Conservation (phyloP, 2,329 filamentous ascomycete genomes). For the Ustulina deusta region DNA sequence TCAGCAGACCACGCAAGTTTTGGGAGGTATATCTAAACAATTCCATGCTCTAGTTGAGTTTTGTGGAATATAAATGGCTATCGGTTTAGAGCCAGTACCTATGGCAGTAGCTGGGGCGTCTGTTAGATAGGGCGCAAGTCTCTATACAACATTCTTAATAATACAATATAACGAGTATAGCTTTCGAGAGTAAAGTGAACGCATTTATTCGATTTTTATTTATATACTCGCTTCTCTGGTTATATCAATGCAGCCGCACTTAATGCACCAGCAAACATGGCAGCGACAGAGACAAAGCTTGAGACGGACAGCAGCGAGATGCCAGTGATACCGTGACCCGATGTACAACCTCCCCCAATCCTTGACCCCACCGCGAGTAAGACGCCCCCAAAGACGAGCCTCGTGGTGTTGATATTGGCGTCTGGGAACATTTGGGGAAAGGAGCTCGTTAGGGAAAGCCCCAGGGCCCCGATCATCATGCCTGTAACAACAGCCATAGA, state of each 20-base stretch:
- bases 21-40: neutral
- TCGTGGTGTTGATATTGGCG: constrained; percentile 49
- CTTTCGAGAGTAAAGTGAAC: neutral
- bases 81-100: neutral
- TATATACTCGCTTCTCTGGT: neutral
- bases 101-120: too few relatives aligned
- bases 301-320: constrained; percentile 71
- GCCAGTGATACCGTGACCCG: constrained; percentile 76
- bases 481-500: constrained; percentile 66
- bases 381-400: constrained; percentile 66
- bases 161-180: neutral
- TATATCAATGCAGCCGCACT: constrained; percentile 38
- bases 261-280: constrained; percentile 68
- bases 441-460: constrained; percentile 52
- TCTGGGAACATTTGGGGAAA: constrained; percentile 43
- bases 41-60: neutral
- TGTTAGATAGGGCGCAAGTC: neutral
- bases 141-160: neutral
- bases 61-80: neutral
- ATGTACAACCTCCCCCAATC: constrained; percentile 74
- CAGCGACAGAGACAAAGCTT: constrained; percentile 70
- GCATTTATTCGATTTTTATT: neutral
- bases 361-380: constrained; percentile 70
- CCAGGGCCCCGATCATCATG: constrained; percentile 61
- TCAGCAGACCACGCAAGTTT: too few relatives aligned